Base-by-base conservation (phyloP, 805 yeast genomes). In the Peterozyma toletana region DNA sequence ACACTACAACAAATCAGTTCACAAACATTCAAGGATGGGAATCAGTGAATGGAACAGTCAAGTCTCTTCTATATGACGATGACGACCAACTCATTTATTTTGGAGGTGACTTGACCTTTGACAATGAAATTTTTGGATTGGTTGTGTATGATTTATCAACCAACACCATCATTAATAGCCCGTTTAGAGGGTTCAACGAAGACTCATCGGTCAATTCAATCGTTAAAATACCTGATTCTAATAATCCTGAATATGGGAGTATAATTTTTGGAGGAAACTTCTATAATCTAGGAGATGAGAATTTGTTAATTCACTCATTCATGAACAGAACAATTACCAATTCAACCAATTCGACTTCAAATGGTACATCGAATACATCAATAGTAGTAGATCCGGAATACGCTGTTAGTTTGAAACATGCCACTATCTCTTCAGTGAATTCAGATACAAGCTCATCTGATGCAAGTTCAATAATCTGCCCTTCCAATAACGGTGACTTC, bases 191-290 rank as follows among this genome's bases (percentile, higher is more conserved):
- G 0, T 88, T 91, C 57, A 80, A 80, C 6, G 55, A 70, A 31
- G 68, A 74, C 46, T 68, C 90, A 0, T 47, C 53, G 0, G 75
- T 93, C 11, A 77, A 80, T 48, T 67, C 90, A 7, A 89, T 93
- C 14, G 50, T 76, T 0, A 70, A 71, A 48, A 56, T 77, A 3
- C 53, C 57, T 35, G 70, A 68, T 34, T 53, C 61, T 10, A 57
- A 60, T 35, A 62, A 63, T 35, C 61, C 58, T 37, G 67, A 68
- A 34, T 55, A 62, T 11, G 60, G 60, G 35, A 79, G 75, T 34
- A 68, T 93, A 7, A 57, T 93, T 11, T 91, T 89, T 64, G 91
- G 93, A 1, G 99, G 99, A 11, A 47, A 63, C 3, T 89, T 93
- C 57, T 55, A 67, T 44, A 75, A 83, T 9, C 63, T 88, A 37